These are phyloP conservation scores for Geosiphon pyriformis DNA, from an alignment of 192 early-diverging fungal species.

Conservation along the genomic window DNA sequence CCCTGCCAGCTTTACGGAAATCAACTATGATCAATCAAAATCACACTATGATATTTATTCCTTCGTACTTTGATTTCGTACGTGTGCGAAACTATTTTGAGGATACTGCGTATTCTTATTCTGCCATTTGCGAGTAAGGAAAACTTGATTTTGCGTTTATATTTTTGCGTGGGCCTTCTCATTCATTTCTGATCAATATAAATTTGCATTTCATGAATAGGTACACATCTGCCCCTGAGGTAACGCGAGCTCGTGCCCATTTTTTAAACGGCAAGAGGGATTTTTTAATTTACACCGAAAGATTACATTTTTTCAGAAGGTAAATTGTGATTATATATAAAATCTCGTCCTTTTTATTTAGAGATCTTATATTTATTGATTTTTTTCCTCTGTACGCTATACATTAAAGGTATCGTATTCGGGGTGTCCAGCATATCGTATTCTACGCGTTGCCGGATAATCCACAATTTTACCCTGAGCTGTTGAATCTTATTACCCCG, in stretches of 20 bases:
- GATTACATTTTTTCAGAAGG: conserved; percentile 93
- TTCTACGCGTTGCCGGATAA: conserved; percentile 90
- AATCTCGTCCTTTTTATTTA: conserved; percentile 5
- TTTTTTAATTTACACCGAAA: conserved; percentile 85
- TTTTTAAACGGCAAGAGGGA: conserved; percentile 78
- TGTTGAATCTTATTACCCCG: conserved; percentile 73
- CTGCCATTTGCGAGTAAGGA: conserved; percentile 75
- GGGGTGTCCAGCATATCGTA: conserved; percentile 76
- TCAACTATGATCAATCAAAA: conserved; percentile 48
- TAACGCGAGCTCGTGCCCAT: conserved; percentile 66
- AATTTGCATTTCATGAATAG: conserved; percentile 25
- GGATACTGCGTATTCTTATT: conserved; percentile 70
- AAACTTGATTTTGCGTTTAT: too few species aligned
- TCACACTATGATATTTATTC: conserved; percentile 75
- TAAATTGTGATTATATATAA: conserved; percentile 12
- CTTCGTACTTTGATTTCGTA: conserved; percentile 97
- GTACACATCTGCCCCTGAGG: conserved; percentile 75
- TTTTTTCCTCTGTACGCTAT: conserved; percentile 11
- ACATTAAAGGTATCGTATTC: conserved; percentile 61
- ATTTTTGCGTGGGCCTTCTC: too few species aligned
- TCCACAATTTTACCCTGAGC: conserved; percentile 81
- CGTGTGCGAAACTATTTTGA: conserved; percentile 83
- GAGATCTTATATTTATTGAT: conserved; percentile 1
- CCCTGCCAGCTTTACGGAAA: conserved; percentile 55
- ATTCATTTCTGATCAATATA: background rate